Percentiles rank a stretch among this genome's conserved stretches.
phyloP scores from a whole-genome alignment of 192 early-diverging fungal genomes.

The Coemansia sp. region DNA sequence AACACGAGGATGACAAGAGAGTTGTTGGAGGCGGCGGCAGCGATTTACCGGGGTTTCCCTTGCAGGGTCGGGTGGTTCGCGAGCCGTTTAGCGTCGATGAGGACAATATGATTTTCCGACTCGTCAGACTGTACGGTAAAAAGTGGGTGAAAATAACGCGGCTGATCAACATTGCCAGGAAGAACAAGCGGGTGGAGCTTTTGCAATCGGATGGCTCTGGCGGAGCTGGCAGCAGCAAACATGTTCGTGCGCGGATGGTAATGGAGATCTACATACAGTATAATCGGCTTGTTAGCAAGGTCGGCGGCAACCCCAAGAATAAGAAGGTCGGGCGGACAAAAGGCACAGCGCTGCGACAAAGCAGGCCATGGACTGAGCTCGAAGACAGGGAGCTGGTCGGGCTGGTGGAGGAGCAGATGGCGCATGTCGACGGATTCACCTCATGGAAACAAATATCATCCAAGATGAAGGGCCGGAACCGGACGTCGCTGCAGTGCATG shows the following conservation, averaged over 20 bases:
- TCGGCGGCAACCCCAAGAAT: background rate
- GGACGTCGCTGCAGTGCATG: conserved; percentile 11
- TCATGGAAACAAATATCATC: conserved; percentile 21
- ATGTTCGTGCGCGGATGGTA: background rate
- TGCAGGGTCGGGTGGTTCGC: background rate
- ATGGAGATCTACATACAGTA: background rate
- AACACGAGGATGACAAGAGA: background rate
- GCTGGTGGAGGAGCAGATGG: conserved; percentile 8
- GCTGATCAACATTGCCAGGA: conserved; percentile 11
- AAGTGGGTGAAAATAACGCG: conserved; percentile 22
- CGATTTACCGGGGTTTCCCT: background rate
- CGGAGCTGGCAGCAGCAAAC: background rate
- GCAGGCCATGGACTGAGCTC: conserved; percentile 13
- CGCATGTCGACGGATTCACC: conserved; percentile 3
- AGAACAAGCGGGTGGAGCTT: background rate
- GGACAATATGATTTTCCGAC: conserved; percentile 18
- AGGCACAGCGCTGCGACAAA: background rate
- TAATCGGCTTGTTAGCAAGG: background rate
- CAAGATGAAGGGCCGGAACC: conserved; percentile 4
- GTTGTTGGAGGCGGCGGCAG: background rate
- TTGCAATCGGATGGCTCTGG: background rate
- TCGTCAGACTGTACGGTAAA: conserved; percentile 21
- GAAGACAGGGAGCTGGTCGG: conserved; percentile 20
- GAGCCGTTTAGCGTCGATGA: conserved; percentile 22
- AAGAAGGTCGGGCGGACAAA: background rate